Percentiles rank a stretch among this genome's conserved stretches.
These are phyloP conservation scores for Aspergillus viridinutans DNA, from an alignment of 2,329 filamentous ascomycete genomes.

Conservation along the genomic window DNA sequence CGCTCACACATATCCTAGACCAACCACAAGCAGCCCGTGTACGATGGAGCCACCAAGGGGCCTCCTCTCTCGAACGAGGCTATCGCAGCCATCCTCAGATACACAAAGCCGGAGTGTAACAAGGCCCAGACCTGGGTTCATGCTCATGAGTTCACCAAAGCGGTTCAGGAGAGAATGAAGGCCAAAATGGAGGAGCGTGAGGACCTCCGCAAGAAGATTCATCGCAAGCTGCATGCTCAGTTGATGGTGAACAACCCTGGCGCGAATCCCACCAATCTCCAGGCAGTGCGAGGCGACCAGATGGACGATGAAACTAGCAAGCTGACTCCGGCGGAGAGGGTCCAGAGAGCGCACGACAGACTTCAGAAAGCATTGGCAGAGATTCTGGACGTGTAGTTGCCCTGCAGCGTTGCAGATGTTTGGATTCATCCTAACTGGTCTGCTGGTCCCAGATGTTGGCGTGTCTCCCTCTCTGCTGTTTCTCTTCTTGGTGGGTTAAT, in stretches of 20 bases:
- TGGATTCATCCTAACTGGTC: neutral
- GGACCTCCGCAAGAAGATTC: constrained; percentile 6
- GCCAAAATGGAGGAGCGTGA: constrained; percentile 5
- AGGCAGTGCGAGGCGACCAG: neutral
- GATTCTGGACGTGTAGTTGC: neutral
- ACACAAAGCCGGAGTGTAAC: constrained; percentile 13
- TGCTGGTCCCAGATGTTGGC: neutral
- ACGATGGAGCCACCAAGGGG: neutral
- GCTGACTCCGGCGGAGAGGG: constrained; percentile 1
- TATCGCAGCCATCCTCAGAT: constrained; percentile 16
- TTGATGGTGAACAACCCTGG: neutral
- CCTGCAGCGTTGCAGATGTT: neutral
- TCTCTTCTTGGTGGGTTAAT: neutral
- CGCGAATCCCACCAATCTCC: neutral
- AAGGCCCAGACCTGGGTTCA: constrained; percentile 18
- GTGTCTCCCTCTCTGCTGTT: constrained; percentile 1
- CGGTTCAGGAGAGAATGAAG: constrained; percentile 1
- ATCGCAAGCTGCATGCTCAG: constrained; percentile 6
- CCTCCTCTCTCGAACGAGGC: constrained; percentile 10
- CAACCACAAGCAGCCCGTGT: neutral
- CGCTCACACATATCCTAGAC: neutral
- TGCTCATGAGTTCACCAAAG: constrained; percentile 12
- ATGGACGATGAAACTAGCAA: neutral
- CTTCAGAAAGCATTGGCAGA: constrained; percentile 11
- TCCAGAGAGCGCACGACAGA: constrained; percentile 12